Base-by-base conservation (phyloP, 768 basidiomycete genomes). In the Boletus pseudopeckii region DNA sequence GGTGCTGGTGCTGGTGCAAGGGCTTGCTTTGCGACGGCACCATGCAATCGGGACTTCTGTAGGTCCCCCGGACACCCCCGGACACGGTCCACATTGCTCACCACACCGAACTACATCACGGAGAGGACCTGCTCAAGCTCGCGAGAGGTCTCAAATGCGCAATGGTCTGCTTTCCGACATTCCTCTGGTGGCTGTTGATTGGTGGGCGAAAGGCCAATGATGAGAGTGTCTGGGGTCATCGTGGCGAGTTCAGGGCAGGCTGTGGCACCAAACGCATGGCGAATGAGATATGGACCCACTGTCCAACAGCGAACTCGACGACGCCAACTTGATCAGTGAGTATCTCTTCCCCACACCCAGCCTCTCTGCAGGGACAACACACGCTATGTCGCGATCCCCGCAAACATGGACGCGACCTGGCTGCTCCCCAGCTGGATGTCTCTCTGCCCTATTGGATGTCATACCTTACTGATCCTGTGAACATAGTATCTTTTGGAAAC, bases 391-490 rank as follows among this genome's bases (percentile, higher is more conserved):
- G 42, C 46, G 45, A 49, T 52, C 55, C 37, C 4, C 13, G 45
- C 48, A 36, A 44, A 13, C 20, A 20, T 28, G 49, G 38, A 34
- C 17, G 33, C 39, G 32, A 50, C 32, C 22, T 32, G 32, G 50
- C 39, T 38, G 41, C 22, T 38, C 42, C 44, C 33, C 20, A 34
- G 79, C 67, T 84, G 84, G 84, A 85, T 86, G 75, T 60, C 45
- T 38, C n/a, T n/a, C 42, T 36, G 38, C 18, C 34, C 4, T 17
- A 50, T 53, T 62, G 71, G 83, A 83, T 85, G 75, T 73, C 70
- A 60, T 48, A n/a, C 14, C 47, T 53, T 60, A 57, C 61, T 68
- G 64, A 73, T 61, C 70, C 54, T 46, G 38, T 41, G 39, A 46
- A 52, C 46, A 34, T 45, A 71, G 73, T 56, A 64, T 60, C 52